Percentiles rank a stretch among this genome's conserved stretches.
phyloP scores from a whole-genome alignment of 1,139 yeast genomes.

The Blastobotrys malaysiensis region DNA sequence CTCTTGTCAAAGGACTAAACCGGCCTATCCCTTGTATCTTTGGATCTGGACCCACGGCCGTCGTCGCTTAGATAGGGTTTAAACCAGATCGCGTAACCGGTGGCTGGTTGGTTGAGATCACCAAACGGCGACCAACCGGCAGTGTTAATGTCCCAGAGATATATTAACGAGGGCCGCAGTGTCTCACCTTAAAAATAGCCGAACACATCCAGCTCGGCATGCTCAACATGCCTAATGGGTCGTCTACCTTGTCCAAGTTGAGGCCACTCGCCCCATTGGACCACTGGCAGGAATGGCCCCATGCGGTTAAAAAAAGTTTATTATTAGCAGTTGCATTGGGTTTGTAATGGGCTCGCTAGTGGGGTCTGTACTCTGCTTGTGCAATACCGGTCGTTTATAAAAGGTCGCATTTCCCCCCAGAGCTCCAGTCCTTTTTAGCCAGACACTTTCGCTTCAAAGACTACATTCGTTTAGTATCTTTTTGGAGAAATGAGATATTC shows the following conservation, averaged over 20 bases:
- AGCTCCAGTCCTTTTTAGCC: neutral
- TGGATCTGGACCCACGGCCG: neutral
- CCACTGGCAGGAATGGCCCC: neutral
- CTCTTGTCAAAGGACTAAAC: neutral
- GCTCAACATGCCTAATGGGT: too few relatives aligned
- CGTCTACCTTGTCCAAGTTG: too few relatives aligned
- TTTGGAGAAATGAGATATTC: neutral
- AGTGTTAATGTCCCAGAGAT: neutral
- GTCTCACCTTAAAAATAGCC: neutral
- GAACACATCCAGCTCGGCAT: too few relatives aligned
- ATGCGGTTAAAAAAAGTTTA: neutral
- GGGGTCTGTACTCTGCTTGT: too few relatives aligned
- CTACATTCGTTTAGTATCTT: neutral
- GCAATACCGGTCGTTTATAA: neutral
- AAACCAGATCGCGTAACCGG: neutral
- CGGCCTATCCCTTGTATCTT: neutral
- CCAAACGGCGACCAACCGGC: neutral
- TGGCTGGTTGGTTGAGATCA: neutral
- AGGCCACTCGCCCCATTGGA: too few relatives aligned
- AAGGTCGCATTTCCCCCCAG: neutral
- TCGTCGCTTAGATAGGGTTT: neutral
- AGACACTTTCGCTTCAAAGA: neutral
- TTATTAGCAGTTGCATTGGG: neutral
- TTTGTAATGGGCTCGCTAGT: neutral
- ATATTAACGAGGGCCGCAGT: neutral